These are phyloP conservation scores for Taphrina confusa DNA, from an alignment of 1,139 yeast genomes.

Conservation along the genomic window DNA sequence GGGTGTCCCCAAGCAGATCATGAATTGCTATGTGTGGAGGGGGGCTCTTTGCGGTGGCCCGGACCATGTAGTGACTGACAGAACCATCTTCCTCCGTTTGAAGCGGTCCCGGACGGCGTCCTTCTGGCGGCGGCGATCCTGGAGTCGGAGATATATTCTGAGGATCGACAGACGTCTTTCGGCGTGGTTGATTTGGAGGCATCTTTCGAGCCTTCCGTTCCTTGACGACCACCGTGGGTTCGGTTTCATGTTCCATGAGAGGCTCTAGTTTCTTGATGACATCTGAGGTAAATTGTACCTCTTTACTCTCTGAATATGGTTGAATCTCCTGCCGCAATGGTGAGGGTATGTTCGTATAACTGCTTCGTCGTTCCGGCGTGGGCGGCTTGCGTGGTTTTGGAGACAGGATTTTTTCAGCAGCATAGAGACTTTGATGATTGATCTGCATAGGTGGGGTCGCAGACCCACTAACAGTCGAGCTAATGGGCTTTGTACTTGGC, in stretches of 20 bases:
- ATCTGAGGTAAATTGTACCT: conserved; percentile 21
- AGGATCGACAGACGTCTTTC: conserved; percentile 27
- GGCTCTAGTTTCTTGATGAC: conserved; percentile 20
- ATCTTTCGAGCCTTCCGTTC: conserved; percentile 7
- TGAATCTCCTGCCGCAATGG: conserved; percentile 21
- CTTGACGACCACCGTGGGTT: conserved; percentile 9
- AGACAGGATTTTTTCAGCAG: conserved; percentile 3
- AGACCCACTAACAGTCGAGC: background rate
- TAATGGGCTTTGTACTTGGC: background rate
- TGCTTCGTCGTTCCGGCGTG: conserved; percentile 25
- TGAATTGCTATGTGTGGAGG: conserved; percentile 33
- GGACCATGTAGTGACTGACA: conserved; percentile 32
- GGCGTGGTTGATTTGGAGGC: conserved; percentile 22
- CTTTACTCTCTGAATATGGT: conserved; percentile 9
- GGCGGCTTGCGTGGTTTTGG: conserved; percentile 31
- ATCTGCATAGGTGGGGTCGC: background rate
- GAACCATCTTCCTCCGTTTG: conserved; percentile 26
- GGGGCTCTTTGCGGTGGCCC: conserved; percentile 28
- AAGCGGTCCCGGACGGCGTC: conserved; percentile 24
- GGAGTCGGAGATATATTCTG: conserved; percentile 26
- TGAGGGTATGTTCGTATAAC: conserved; percentile 26
- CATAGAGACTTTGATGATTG: background rate
- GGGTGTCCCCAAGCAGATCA: conserved; percentile 25
- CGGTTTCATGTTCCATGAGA: conserved; percentile 19
- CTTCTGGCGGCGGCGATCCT: conserved; percentile 28